These are phyloP conservation scores for Strobilomyces dryophilus DNA, from an alignment of 768 basidiomycete genomes.

Conservation along the genomic window DNA sequence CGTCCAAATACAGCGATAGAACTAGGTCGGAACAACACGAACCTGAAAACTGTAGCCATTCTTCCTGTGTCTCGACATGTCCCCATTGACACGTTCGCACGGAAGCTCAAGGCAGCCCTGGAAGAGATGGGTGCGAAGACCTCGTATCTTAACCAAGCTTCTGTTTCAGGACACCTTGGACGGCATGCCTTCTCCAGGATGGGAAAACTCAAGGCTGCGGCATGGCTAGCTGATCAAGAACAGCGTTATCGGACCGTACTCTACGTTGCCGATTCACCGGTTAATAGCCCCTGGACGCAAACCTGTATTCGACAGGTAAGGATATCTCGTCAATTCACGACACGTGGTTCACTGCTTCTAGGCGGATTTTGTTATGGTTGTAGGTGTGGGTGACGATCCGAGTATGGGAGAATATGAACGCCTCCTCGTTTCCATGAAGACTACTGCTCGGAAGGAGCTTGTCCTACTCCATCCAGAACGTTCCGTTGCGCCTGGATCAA, in stretches of 20 bases:
- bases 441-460: constrained; percentile 96
- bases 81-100: constrained; percentile 86
- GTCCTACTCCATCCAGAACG: constrained; percentile 91
- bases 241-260: constrained; percentile 91
- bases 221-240: constrained; percentile 93
- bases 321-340: neutral
- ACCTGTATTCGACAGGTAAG: constrained; percentile 92
- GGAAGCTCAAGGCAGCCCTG: constrained; percentile 81
- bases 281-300: constrained; percentile 95
- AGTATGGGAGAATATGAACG: constrained; percentile 92
- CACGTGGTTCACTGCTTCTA: constrained; percentile 27
- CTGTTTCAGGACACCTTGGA: constrained; percentile 87
- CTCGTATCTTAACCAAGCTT: constrained; percentile 89
- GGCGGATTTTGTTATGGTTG: constrained; percentile 92
- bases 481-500: constrained; percentile 83
- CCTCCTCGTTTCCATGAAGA: constrained; percentile 90
- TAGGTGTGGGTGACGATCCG: constrained; percentile 92
- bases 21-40: constrained; percentile 73
- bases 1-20: constrained; percentile 52
- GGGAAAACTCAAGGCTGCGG: constrained; percentile 92
- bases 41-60: constrained; percentile 92
- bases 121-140: constrained; percentile 94
- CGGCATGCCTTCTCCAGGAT: constrained; percentile 93
- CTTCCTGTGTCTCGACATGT: constrained; percentile 84
- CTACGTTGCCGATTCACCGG: constrained; percentile 94